phyloP scores from a whole-genome alignment of 2,329 filamentous ascomycete genomes.

The Alternaria gaisen region DNA sequence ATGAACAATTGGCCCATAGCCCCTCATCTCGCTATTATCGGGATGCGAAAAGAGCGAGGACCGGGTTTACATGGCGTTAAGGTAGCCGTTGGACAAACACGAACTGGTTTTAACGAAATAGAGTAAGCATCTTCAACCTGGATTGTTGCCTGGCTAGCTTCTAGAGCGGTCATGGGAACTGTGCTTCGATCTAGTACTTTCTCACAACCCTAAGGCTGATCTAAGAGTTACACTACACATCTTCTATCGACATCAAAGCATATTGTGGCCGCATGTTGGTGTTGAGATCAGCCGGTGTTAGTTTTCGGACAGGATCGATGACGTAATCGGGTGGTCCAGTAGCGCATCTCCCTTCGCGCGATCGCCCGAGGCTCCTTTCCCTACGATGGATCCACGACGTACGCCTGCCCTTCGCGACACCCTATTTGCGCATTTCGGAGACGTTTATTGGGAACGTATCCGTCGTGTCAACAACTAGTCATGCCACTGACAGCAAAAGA shows the following conservation, averaged over 20 bases:
- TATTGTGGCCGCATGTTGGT: background rate
- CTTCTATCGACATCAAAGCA: background rate
- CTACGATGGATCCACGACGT: background rate
- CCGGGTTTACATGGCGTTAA: background rate
- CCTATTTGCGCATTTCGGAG: background rate
- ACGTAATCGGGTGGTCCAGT: background rate
- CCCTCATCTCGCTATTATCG: background rate
- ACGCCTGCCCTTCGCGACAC: background rate
- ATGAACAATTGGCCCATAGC: background rate
- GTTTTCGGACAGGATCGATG: background rate
- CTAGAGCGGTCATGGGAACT: background rate
- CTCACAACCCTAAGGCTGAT: background rate
- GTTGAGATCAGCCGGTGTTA: background rate
- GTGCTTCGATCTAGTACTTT: background rate
- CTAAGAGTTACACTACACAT: too few species aligned
- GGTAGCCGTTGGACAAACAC: background rate
- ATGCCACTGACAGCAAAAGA: background rate
- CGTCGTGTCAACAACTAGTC: background rate
- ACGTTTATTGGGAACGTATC: background rate
- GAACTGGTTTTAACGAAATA: background rate
- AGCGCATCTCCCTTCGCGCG: background rate
- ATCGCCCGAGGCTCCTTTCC: background rate
- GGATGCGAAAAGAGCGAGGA: background rate
- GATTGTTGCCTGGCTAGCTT: background rate
- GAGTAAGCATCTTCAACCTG: background rate